Percentiles rank a stretch among this genome's conserved stretches.
These are phyloP conservation scores for Arthrobotrys pseudoclavata DNA, from an alignment of 2,329 filamentous ascomycete genomes.

Conservation along the genomic window DNA sequence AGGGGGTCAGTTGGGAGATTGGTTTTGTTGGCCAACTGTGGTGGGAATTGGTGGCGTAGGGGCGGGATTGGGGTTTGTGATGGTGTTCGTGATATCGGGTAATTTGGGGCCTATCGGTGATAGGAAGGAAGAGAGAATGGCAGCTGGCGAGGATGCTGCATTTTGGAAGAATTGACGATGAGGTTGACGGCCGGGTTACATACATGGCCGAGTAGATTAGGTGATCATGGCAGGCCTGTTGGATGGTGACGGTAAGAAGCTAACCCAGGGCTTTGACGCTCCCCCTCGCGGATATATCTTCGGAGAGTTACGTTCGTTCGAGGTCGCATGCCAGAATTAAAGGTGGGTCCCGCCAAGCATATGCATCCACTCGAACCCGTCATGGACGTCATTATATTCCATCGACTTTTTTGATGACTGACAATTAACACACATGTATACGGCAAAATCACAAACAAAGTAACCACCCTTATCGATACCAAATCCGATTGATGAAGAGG, in stretches of 20 bases:
- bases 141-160: conserved; percentile 40
- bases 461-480: conserved; percentile 26
- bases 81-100: not conserved
- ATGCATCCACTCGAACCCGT: not conserved
- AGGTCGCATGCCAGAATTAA: conserved; percentile 21
- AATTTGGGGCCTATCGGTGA: not conserved
- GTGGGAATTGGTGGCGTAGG: conserved; percentile 26
- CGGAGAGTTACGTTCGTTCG: not conserved
- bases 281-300: not conserved
- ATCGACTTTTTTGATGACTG: conserved; percentile 24
- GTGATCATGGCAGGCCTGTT: conserved; percentile 38
- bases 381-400: conserved; percentile 24
- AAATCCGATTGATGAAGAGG: conserved; percentile 1
- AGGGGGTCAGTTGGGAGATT: conserved; percentile 47
- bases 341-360: conserved; percentile 13
- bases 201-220: conserved; percentile 44
- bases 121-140: conserved; percentile 4
- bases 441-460: not conserved
- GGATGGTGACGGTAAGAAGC: conserved; percentile 10
- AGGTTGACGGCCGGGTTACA: conserved; percentile 37
- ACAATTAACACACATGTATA: not conserved
- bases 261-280: not conserved
- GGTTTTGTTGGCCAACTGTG: conserved; percentile 47
- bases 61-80: conserved; percentile 2
- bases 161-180: conserved; percentile 38